A percentile compares a stretch with the other conserved stretches of the same genome.
These are phyloP conservation scores for Globisporangium parvum DNA, from an alignment of 352 stramenopile species.

Conservation along the genomic window DNA sequence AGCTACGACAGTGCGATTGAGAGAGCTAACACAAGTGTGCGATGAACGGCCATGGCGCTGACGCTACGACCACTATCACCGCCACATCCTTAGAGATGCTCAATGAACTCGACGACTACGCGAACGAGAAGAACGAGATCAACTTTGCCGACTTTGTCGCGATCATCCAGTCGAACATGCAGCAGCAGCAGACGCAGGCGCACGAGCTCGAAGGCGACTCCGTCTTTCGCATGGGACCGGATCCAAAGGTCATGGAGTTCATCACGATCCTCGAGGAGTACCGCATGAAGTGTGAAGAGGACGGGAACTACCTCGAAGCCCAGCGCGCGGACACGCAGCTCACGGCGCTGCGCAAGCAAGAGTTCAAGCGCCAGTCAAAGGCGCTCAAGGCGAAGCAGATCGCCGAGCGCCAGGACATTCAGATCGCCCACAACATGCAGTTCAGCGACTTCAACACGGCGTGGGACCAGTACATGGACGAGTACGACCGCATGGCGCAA, in stretches of 20 bases:
- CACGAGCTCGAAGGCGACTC: conserved; percentile 33
- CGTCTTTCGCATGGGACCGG: conserved; percentile 45
- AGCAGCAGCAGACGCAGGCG: conserved; percentile 16
- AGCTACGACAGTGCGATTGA: neutral
- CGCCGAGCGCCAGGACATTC: conserved; percentile 90
- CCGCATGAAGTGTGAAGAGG: conserved; percentile 90
- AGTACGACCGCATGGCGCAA: conserved; percentile 93
- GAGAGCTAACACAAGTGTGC: neutral
- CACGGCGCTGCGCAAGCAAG: conserved; percentile 82
- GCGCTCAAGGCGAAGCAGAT: conserved; percentile 88
- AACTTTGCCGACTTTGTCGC: conserved; percentile 61
- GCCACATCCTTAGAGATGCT: conserved; percentile 38
- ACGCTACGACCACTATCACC: neutral
- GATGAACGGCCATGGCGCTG: neutral
- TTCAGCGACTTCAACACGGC: conserved; percentile 91
- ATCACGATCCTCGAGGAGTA: conserved; percentile 93
- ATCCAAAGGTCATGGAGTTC: conserved; percentile 93
- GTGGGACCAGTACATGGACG: conserved; percentile 94
- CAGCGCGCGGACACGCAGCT: conserved; percentile 86
- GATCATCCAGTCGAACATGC: conserved; percentile 40
- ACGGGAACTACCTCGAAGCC: conserved; percentile 93
- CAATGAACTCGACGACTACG: conserved; percentile 60
- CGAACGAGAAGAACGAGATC: conserved; percentile 44
- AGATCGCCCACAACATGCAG: conserved; percentile 94
- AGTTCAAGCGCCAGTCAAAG: conserved; percentile 91